Percentiles rank a stretch among this genome's conserved stretches.
Conservation (phyloP, 2,329 filamentous ascomycete genomes). For the Keithomyces neogunnii region DNA sequence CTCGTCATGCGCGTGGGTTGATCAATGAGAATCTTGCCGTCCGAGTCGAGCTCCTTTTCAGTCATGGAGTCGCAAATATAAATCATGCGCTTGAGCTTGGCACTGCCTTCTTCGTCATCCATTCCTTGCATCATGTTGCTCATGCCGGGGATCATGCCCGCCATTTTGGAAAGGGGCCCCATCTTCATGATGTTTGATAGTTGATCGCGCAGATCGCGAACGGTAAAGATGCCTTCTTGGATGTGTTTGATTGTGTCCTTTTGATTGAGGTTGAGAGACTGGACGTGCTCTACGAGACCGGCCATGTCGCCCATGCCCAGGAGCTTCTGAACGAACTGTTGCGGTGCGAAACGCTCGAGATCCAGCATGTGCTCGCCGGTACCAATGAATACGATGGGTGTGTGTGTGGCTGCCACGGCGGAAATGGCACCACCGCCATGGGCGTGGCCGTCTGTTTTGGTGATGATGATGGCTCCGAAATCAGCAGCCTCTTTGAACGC, state of each 20-base stretch:
- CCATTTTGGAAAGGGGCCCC: constrained; percentile 95
- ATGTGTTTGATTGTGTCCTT: constrained; percentile 99
- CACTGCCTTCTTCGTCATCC: constrained; percentile 91
- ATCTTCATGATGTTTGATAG: constrained; percentile 99
- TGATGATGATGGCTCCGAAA: constrained; percentile 98
- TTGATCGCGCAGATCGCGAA: constrained; percentile 90
- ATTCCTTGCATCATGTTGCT: constrained; percentile 90
- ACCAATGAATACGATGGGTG: constrained; percentile 95
- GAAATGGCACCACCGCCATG: constrained; percentile 96
- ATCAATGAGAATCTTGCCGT: constrained; percentile 89
- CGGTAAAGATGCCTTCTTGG: constrained; percentile 89
- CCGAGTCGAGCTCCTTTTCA: constrained; percentile 85
- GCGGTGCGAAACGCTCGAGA: constrained; percentile 83
- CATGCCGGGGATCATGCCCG: constrained; percentile 96
- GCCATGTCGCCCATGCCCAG: constrained; percentile 97
- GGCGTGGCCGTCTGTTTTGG: constrained; percentile 94
- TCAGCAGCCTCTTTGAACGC: constrained; percentile 97
- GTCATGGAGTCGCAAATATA: constrained; percentile 99
- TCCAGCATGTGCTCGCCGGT: constrained; percentile 97
- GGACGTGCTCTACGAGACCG: constrained; percentile 91
- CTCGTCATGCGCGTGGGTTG: constrained; percentile 90
- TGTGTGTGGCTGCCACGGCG: constrained; percentile 90
- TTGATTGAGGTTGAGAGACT: constrained; percentile 89
- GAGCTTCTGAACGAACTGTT: constrained; percentile 88
- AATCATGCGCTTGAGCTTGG: constrained; percentile 95